Evolutionary conservation across 2,329 filamentous ascomycete genomes (phyloP).

Genomic region (Berkeleyomyces rouxiae): DNA sequence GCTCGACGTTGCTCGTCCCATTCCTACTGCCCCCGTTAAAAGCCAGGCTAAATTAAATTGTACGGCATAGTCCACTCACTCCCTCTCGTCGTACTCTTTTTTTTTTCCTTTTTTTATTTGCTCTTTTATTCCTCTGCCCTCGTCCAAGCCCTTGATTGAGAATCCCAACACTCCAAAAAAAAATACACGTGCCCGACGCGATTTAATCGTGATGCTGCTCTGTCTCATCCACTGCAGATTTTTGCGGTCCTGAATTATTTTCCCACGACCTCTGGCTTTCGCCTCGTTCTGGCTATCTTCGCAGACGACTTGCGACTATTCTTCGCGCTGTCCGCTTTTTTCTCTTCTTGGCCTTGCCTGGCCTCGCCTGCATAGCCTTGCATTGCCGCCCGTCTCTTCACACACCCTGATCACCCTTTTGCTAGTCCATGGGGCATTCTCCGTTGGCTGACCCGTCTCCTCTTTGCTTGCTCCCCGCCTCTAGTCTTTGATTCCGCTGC

Average conservation of each 20-base stretch:
- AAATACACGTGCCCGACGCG: not conserved
- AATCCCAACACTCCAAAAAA: not conserved
- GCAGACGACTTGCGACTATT: not conserved
- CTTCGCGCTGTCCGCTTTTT: not conserved
- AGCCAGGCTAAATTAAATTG: not conserved
- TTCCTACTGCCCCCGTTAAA: not conserved
- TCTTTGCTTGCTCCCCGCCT: not conserved
- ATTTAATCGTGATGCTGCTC: slow-evolving; percentile 1
- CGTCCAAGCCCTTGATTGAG: not conserved
- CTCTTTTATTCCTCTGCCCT: not conserved
- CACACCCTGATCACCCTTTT: not conserved
- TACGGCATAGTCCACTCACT: not conserved
- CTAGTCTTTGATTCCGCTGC: slow-evolving; percentile 8
- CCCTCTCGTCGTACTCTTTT: not conserved
- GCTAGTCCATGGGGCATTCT: not conserved
- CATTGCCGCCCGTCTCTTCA: not conserved
- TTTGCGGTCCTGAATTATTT: not conserved
- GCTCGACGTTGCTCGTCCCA: not conserved
- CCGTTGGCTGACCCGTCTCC: not conserved
- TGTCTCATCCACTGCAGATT: not conserved
- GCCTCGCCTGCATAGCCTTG: not conserved
- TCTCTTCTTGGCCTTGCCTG: not conserved
- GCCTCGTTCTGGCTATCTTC: not conserved
- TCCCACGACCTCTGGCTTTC: not conserved
- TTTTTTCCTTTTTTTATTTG: not conserved